Evolutionary conservation across 805 yeast genomes (phyloP), one percentile per base, ranked within the genome.

Genomic region (Ogataea populi-albae): DNA sequence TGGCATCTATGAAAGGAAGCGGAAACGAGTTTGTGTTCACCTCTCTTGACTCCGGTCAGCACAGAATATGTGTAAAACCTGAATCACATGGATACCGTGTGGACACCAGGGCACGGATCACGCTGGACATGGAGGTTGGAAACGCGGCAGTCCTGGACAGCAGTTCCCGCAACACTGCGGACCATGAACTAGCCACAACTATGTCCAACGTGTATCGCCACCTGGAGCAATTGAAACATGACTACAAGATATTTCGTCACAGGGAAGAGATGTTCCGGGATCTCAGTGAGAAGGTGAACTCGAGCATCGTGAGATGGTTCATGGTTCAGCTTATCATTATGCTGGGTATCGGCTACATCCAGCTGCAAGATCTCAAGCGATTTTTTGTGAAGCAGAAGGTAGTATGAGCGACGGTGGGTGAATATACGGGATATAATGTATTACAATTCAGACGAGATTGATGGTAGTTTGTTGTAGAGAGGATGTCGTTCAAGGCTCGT

Each of bases 361-460:
- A 88, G 65, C 63, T 88, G 58, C 71, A 71, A 36, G 88, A 84
- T 53, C 72, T 88, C 64, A 83, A 83, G 63, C 63, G 79, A 26
- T 86, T 87, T 74, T 87, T 87, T 57, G 81, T 86, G 42, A 87
- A 86, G 64, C 95, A 87, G 57, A 88, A 88, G 66, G 76, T 86
- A 41, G 80, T 87, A 14, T 86, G 67, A 61, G 18, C 23, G 10
- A 23, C 12, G 28, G 11, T 9, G 23, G n/a, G n/a, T n/a, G n/a
- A n/a, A n/a, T n/a, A n/a, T n/a, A n/a, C n/a, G n/a, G n/a, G n/a
- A n/a, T n/a, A n/a, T n/a, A n/a, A n/a, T n/a, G n/a, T n/a, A n/a
- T n/a, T n/a, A n/a, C n/a, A n/a, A n/a, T n/a, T n/a, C n/a, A n/a
- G n/a, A n/a, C n/a, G n/a, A n/a, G n/a, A n/a, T n/a, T n/a, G n/a